Conservation (phyloP, 441 rosid species). For the Euphorbia schlechtendalii region DNA sequence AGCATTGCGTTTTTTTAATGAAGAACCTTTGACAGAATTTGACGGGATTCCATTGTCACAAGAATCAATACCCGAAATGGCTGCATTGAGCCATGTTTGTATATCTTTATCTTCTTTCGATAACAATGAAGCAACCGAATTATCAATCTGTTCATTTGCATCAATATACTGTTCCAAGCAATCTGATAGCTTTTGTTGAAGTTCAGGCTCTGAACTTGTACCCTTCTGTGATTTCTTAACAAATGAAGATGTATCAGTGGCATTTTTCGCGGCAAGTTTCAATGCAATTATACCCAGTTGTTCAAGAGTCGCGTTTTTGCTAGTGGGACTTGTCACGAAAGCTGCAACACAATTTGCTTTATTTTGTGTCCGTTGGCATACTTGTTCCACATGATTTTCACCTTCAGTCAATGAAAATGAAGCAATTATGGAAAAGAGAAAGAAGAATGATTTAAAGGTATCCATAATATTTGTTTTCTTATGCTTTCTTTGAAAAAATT, state of each 20-base stretch:
- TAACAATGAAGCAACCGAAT: slow-evolving; percentile 21
- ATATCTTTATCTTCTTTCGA: slow-evolving; percentile 13
- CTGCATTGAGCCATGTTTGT: slow-evolving; percentile 17
- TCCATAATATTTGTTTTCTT: slow-evolving; percentile 4
- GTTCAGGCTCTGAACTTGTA: slow-evolving; percentile 10
- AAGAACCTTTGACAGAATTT: not conserved
- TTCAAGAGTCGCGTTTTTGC: slow-evolving; percentile 9
- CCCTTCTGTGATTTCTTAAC: slow-evolving; percentile 13
- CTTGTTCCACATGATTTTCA: slow-evolving; percentile 11
- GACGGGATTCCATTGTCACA: slow-evolving; percentile 14
- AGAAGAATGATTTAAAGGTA: not conserved
- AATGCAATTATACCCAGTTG: slow-evolving; percentile 22
- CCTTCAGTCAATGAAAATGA: not conserved
- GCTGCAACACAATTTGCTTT: slow-evolving; percentile 20
- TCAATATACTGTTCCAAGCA: slow-evolving; percentile 28
- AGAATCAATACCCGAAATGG: slow-evolving; percentile 8
- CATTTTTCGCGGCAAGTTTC: slow-evolving; percentile 19
- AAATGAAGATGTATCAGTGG: slow-evolving; percentile 16
- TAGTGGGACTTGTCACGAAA: slow-evolving; percentile 22
- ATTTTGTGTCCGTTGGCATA: slow-evolving; percentile 18
- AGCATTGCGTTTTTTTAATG: slow-evolving; percentile 9
- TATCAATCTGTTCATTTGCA: slow-evolving; percentile 25
- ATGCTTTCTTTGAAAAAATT: not conserved
- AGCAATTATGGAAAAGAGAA: slow-evolving; percentile 11
- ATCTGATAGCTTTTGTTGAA: slow-evolving; percentile 24